phyloP scores from a whole-genome alignment of 73 alveolate species.

The Paramecium biaurelia region DNA sequence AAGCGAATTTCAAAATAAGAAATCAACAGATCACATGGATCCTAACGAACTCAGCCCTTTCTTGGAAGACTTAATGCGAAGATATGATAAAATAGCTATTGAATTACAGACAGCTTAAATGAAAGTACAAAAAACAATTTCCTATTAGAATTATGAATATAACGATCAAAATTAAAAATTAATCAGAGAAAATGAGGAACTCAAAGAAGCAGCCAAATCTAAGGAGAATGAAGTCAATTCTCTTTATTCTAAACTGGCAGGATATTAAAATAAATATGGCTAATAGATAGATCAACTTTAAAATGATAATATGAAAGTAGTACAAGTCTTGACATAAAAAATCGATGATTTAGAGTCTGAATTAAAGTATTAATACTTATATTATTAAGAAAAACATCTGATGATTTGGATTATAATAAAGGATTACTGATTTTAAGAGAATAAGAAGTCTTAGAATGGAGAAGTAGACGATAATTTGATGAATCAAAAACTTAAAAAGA shows the following conservation, averaged over 20 bases:
- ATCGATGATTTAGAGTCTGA: not conserved
- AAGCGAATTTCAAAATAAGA: not conserved
- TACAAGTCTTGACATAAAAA: not conserved
- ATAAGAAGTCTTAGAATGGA: slow-evolving; percentile 2
- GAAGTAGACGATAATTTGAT: not conserved
- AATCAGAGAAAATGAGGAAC: not conserved
- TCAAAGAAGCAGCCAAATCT: not conserved
- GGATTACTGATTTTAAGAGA: not conserved
- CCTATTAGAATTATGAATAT: not conserved
- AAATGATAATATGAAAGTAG: not conserved
- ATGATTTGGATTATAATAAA: not conserved
- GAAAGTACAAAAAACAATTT: not conserved
- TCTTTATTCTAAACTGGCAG: not conserved
- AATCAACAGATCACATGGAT: not conserved
- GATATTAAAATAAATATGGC: not conserved
- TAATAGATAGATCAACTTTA: not conserved
- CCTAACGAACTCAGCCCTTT: not conserved
- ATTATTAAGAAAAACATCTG: not conserved
- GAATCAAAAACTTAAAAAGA: not conserved
- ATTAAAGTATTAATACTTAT: not conserved
- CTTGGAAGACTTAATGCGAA: not conserved
- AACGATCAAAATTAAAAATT: not conserved
- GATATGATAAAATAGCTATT: not conserved
- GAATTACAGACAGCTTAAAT: not conserved
- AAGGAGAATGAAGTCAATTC: not conserved